These are phyloP conservation scores for Aspergillus biplanus DNA, from an alignment of 495 filamentous ascomycete species.

Conservation along the genomic window DNA sequence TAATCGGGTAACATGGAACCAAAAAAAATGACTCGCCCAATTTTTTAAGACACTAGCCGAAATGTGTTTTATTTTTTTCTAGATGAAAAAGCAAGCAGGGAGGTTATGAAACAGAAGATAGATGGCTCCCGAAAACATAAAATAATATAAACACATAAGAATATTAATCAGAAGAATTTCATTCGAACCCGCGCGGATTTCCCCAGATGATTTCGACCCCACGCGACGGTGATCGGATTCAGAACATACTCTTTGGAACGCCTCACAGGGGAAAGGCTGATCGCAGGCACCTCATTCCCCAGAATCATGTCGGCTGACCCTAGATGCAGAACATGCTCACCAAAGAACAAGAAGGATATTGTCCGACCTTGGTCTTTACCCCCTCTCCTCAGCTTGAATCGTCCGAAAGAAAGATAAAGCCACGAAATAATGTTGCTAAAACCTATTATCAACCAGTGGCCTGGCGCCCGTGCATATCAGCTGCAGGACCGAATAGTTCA, in stretches of 20 bases:
- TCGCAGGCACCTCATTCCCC: conserved; percentile 6
- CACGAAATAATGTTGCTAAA: conserved; percentile 25
- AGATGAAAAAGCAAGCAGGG: conserved; percentile 1
- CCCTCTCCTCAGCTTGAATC: background rate
- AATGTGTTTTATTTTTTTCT: background rate
- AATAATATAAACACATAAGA: conserved; percentile 11
- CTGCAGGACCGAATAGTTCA: conserved; percentile 27
- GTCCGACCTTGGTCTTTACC: background rate
- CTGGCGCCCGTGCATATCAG: conserved; percentile 27
- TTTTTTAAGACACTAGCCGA: background rate
- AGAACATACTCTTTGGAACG: background rate
- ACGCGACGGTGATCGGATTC: conserved; percentile 27
- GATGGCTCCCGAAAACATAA: background rate
- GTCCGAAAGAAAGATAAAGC: conserved; percentile 23
- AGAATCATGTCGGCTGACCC: conserved; percentile 23
- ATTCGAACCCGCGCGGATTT: conserved; percentile 21
- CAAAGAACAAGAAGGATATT: background rate
- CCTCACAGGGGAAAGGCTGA: background rate
- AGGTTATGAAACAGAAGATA: background rate
- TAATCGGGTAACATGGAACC: conserved; percentile 2
- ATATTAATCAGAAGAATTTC: conserved; percentile 22
- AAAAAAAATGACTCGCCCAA: background rate
- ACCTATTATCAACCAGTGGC: conserved; percentile 27
- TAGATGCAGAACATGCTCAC: background rate
- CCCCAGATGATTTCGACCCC: conserved; percentile 31